These are phyloP conservation scores for Lentinula boryana DNA, from an alignment of 768 basidiomycete species.

Conservation along the genomic window DNA sequence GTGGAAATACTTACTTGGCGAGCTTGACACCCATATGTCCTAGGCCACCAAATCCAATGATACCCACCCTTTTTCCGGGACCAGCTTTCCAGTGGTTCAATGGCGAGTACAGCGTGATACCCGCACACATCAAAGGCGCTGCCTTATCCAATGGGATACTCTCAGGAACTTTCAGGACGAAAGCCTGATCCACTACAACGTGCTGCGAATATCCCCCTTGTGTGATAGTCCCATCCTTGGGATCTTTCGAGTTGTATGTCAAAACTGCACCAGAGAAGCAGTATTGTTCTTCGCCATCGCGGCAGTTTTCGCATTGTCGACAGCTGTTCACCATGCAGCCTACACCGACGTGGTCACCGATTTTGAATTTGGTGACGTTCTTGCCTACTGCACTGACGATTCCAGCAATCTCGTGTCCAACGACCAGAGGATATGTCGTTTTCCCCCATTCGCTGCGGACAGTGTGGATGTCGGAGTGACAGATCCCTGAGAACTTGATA, in stretches of 20 bases:
- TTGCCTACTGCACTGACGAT: conserved; percentile 45
- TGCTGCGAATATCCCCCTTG: conserved; percentile 45
- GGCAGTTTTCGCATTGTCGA: conserved; percentile 41
- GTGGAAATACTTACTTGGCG: not conserved
- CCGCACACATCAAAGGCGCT: conserved; percentile 61
- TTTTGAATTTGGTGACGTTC: conserved; percentile 47
- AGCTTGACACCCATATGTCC: conserved; percentile 18
- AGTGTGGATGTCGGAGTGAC: conserved; percentile 46
- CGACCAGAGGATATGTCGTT: conserved; percentile 24
- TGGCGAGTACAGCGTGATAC: conserved; percentile 60
- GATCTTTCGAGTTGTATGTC: conserved; percentile 37
- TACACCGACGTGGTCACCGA: conserved; percentile 51
- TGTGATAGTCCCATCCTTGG: conserved; percentile 33
- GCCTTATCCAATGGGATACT: conserved; percentile 43
- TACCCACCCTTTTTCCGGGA: conserved; percentile 58
- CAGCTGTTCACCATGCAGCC: conserved; percentile 49
- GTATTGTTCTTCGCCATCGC: conserved; percentile 49
- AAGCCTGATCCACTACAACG: conserved; percentile 42
- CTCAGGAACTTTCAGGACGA: conserved; percentile 55
- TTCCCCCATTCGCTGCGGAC: conserved; percentile 32
- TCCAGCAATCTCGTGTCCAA: conserved; percentile 55
- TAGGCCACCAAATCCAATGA: conserved; percentile 62
- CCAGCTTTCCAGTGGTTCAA: conserved; percentile 41
- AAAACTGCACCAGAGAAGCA: conserved; percentile 8
- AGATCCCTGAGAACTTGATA: conserved; percentile 45